Base-by-base conservation (phyloP, 2,329 filamentous ascomycete genomes). In the Coniella vitis region DNA sequence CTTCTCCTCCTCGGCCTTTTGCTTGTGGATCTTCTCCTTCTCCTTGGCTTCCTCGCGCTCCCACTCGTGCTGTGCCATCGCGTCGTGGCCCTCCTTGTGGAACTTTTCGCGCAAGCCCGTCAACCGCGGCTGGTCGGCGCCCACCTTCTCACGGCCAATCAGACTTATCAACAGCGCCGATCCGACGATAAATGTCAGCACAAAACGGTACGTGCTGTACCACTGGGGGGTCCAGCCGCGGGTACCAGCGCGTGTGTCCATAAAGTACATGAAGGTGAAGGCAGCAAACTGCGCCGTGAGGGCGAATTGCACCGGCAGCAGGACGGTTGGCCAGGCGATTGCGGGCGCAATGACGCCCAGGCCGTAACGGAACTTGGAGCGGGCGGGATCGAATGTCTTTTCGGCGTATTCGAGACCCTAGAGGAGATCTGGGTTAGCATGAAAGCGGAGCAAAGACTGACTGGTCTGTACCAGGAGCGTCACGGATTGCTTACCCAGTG, bases 191-290 rank as follows among this genome's bases (percentile, higher is more conserved):
- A 90, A 91, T 2, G 91, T 96, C 58, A 96, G 75, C 8, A 95
- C 84, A 67, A 95, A 96, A 31, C 91, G 87, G 72, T 96, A 96
- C 43, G 83, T 86, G 52, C 75, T 78, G 65, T 95, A 96, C 90
- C 90, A 96, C 34, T 74, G 63, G 20, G 90, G 90, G 3, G 85
- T 83, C 84, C 87, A 93, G 56, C 90, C 90, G 36, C 74, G 73
- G 45, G 77, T 75, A 8, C 84, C 78, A 13, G 88, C 88, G 22
- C 83, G 78, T 7, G 85, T 75, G 63, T 96, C 90, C 52, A 83
- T 83, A 64, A 91, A 91, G 73, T 95, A 96, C 52, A 95, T 77
- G 57, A 82, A 82, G 49, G 83, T 85, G 67, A 96, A 96, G 34
- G 87, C 84, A 47, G 84, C 66, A 70, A 96, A 95, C 64, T 96